phyloP scores from a whole-genome alignment of 805 yeast genomes.

The Wickerhamomyces rabaulensis region DNA sequence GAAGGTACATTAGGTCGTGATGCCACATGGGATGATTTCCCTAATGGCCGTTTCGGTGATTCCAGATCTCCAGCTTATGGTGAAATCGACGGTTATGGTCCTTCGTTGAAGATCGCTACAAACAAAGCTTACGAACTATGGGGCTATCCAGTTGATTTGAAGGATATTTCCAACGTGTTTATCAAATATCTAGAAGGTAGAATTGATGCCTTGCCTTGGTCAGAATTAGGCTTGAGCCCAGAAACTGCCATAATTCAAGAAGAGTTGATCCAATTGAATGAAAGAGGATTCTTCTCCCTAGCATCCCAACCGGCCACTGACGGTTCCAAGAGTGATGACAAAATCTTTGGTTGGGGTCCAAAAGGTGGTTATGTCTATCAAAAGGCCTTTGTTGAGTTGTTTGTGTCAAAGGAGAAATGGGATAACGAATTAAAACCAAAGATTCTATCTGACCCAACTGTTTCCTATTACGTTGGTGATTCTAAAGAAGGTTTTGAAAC shows the following conservation, averaged over 20 bases:
- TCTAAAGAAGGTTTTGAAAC: constrained; percentile 51
- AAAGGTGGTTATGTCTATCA: constrained; percentile 83
- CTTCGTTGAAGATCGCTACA: constrained; percentile 71
- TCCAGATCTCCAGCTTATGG: constrained; percentile 96
- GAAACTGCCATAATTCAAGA: constrained; percentile 94
- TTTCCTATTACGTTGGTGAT: constrained; percentile 76
- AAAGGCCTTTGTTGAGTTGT: constrained; percentile 89
- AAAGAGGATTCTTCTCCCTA: constrained; percentile 72
- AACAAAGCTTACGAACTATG: constrained; percentile 65
- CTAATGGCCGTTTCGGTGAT: constrained; percentile 94
- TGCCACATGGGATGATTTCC: constrained; percentile 96
- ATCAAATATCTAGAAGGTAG: constrained; percentile 69
- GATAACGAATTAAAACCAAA: constrained; percentile 44
- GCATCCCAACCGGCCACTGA: constrained; percentile 96
- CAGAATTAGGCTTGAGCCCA: constrained; percentile 76
- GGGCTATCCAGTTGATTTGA: constrained; percentile 64
- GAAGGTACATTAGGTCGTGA: constrained; percentile 81
- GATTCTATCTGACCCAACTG: constrained; percentile 39
- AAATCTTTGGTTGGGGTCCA: constrained; percentile 98
- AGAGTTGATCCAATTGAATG: constrained; percentile 74
- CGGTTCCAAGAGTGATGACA: constrained; percentile 72
- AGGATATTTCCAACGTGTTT: constrained; percentile 64
- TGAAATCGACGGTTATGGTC: constrained; percentile 97
- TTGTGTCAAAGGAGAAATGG: constrained; percentile 75
- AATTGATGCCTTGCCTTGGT: constrained; percentile 84